A percentile compares a stretch with the other conserved stretches of the same genome.
These are phyloP conservation scores for Trichoderma sp. DNA, from an alignment of 2,329 filamentous ascomycete species.

Conservation along the genomic window DNA sequence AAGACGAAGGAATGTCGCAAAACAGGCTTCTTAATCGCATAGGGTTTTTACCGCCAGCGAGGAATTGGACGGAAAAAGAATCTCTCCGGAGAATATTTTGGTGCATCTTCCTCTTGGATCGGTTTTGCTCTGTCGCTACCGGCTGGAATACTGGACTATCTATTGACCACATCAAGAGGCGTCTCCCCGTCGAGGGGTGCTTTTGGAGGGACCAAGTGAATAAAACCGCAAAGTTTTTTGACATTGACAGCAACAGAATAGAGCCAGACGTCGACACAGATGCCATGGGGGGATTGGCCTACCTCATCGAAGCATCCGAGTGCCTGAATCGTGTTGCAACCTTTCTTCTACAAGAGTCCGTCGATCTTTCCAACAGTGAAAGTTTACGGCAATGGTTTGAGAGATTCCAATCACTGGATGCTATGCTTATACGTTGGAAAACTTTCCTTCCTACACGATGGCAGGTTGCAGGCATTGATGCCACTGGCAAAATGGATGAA, in stretches of 20 bases:
- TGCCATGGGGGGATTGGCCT: conserved; percentile 41
- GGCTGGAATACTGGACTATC: conserved; percentile 40
- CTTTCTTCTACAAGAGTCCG: conserved; percentile 42
- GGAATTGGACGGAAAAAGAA: conserved; percentile 31
- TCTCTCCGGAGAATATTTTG: conserved; percentile 39
- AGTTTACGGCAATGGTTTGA: conserved; percentile 43
- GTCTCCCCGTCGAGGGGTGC: conserved; percentile 37
- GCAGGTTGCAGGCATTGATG: conserved; percentile 40
- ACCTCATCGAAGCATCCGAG: conserved; percentile 46
- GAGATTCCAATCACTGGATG: conserved; percentile 45
- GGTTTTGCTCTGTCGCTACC: conserved; percentile 34
- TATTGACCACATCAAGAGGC: conserved; percentile 34
- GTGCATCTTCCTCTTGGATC: conserved; percentile 38
- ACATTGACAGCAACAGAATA: conserved; percentile 25
- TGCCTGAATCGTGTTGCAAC: conserved; percentile 42
- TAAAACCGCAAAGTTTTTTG: conserved; percentile 25
- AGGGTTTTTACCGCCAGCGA: conserved; percentile 29
- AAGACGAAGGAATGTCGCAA: conserved; percentile 23
- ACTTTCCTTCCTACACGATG: conserved; percentile 44
- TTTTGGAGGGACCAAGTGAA: conserved; percentile 35
- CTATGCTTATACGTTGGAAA: conserved; percentile 46
- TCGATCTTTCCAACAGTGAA: conserved; percentile 37
- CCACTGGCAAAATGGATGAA: conserved; percentile 41
- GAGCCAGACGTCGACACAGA: conserved; percentile 10
- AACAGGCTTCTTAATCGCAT: conserved; percentile 23